Base-by-base conservation (phyloP, 2,329 filamentous ascomycete species). In the Endocalyx cinctus region DNA sequence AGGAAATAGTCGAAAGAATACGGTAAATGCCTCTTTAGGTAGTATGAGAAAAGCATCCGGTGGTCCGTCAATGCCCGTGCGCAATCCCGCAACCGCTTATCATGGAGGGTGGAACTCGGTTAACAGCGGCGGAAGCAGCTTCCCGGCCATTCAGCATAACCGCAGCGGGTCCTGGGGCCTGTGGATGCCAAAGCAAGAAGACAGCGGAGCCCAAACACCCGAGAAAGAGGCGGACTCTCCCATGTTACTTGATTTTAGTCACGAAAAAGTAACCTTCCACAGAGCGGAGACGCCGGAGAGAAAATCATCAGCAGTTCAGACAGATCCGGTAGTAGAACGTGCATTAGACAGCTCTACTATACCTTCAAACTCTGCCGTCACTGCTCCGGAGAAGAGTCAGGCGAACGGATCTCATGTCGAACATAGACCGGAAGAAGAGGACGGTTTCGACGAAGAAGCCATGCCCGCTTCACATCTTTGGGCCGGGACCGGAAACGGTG, bases 181-280 rank as follows among this genome's bases (percentile, higher is more conserved):
- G 10, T 72, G 72, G 70, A 64, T 62, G 14, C 66, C 69, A 10
- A 56, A 58, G 14, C 50, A 43, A 33, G 46, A 60, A n/a, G 37
- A 43, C n/a, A 25, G 37, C 5, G 35, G 38, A n/a, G n/a, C n/a
- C n/a, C n/a, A n/a, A n/a, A n/a, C n/a, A 18, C 30, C 45, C 10
- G 50, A 51, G 3, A 47, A 51, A 10, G 51, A 51, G 10, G 38
- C 33, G 10, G 50, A 48, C 7, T 18, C 39, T 59, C 42, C 63
- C 31, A 63, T 74, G 47, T 58, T 75, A 5, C 63, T 74, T 2
- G 67, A 76, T 47, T 76, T 78, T 49, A 66, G 67, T 29, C 58
- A 63, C 34, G 60, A 57, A 41, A 43, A 41, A 20, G 38, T n/a
- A n/a, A n/a, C n/a, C n/a, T n/a, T n/a, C n/a, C n/a, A n/a, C n/a